These are phyloP conservation scores for Graphilbum ipis-grandicollis DNA, from an alignment of 2,329 filamentous ascomycete species.

Conservation along the genomic window DNA sequence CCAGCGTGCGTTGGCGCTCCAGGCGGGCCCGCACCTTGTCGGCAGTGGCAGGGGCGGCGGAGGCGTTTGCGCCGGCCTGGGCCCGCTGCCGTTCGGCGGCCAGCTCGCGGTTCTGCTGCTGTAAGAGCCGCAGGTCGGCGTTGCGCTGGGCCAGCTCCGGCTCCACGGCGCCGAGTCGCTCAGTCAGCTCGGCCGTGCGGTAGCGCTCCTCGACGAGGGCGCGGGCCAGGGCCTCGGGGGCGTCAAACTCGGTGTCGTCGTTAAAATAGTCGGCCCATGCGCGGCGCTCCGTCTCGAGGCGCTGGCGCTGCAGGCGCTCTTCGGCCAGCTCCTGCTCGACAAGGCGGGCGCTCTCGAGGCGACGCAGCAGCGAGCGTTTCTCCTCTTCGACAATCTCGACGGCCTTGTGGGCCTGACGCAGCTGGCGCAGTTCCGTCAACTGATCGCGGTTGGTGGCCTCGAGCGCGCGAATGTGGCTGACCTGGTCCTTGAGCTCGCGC, in stretches of 20 bases:
- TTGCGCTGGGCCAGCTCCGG: slow-evolving; percentile 66
- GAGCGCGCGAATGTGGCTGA: slow-evolving; percentile 73
- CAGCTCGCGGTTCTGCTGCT: slow-evolving; percentile 50
- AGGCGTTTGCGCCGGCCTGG: slow-evolving; percentile 24
- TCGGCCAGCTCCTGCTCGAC: slow-evolving; percentile 65
- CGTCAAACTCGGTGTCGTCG: slow-evolving; percentile 49
- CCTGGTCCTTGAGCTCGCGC: slow-evolving; percentile 76
- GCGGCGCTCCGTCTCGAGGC: slow-evolving; percentile 72
- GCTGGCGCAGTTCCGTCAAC: slow-evolving; percentile 58
- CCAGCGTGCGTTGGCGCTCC: slow-evolving; percentile 71
- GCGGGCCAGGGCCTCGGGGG: slow-evolving; percentile 71
- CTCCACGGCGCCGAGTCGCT: slow-evolving; percentile 62
- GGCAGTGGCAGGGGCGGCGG: background rate
- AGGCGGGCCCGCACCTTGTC: slow-evolving; percentile 59
- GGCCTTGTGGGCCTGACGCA: slow-evolving; percentile 69
- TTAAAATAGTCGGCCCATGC: slow-evolving; percentile 72
- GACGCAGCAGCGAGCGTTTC: slow-evolving; percentile 67
- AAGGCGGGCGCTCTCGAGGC: slow-evolving; percentile 55
- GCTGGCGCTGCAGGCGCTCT: slow-evolving; percentile 63
- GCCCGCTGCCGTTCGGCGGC: slow-evolving; percentile 54
- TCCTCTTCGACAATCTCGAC: slow-evolving; percentile 91
- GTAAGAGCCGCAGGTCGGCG: slow-evolving; percentile 51
- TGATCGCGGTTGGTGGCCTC: slow-evolving; percentile 72
- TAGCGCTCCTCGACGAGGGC: slow-evolving; percentile 71
- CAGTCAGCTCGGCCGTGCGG: slow-evolving; percentile 61